phyloP scores from a whole-genome alignment of 2,329 filamentous ascomycete species.

The Paramyrothecium roridum region DNA sequence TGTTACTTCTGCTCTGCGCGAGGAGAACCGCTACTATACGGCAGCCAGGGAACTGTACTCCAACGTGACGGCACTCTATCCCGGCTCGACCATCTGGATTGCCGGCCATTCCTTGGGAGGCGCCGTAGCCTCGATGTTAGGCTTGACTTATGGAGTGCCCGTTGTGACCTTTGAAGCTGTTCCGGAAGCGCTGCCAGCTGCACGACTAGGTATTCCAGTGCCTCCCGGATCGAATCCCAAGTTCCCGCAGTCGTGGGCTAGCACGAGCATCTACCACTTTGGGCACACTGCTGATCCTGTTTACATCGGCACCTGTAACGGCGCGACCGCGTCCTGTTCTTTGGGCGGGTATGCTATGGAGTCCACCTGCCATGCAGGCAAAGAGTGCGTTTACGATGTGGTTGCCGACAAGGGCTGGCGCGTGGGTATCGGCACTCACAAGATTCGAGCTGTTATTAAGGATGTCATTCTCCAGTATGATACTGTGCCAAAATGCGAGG shows the following conservation, averaged over 20 bases:
- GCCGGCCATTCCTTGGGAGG: conserved; percentile 91
- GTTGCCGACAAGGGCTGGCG: conserved; percentile 90
- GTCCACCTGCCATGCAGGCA: conserved; percentile 84
- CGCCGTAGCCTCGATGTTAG: conserved; percentile 81
- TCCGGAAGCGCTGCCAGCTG: conserved; percentile 83
- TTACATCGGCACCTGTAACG: conserved; percentile 91
- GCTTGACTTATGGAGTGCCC: conserved; percentile 85
- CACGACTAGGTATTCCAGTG: conserved; percentile 77
- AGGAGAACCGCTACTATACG: conserved; percentile 89
- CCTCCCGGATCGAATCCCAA: conserved; percentile 75
- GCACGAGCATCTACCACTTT: conserved; percentile 83
- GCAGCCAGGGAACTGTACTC: conserved; percentile 86
- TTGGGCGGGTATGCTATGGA: conserved; percentile 93
- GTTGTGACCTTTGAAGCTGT: conserved; percentile 92
- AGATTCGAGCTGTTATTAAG: conserved; percentile 82
- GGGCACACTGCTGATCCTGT: conserved; percentile 95
- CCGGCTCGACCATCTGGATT: conserved; percentile 80
- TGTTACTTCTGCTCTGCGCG: conserved; percentile 67
- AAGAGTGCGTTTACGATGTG: conserved; percentile 87
- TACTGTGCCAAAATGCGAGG: conserved; percentile 70
- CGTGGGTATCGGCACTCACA: conserved; percentile 86
- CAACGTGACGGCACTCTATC: conserved; percentile 88
- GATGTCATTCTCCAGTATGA: conserved; percentile 86
- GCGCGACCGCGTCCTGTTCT: conserved; percentile 82
- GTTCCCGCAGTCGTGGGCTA: conserved; percentile 65